Evolutionary conservation across 1,139 yeast genomes (phyloP), one percentile per base, ranked within the genome.

Genomic region (Diutina ranongensis): DNA sequence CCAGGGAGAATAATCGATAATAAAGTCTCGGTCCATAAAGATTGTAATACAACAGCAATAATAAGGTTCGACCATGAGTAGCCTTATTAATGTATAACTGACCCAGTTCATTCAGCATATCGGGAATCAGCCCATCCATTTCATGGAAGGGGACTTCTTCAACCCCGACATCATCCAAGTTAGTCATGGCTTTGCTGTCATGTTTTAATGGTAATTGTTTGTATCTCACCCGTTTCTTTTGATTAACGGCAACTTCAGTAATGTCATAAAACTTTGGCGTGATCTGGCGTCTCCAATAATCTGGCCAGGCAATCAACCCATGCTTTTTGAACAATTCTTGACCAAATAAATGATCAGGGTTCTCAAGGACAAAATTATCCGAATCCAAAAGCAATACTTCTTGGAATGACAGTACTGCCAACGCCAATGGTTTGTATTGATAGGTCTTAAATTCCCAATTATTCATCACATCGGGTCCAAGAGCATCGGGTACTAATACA

Each of bases 61-160:
- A 58, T 46, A 79, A 58, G 0, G 83, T 74, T 42, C 68, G 68
- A 40, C 67, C 60, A 49, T 78, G 84, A 28, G 59, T 57, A 2
- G 71, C 64, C 52, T 78, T 79, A 57, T 78, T 72, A 18, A 79
- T 68, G 49, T 79, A 52, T 38, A 80, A 57, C 75, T 77, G 77
- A 8, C 86, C 86, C 3, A 82, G 71, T 62, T 80, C 86, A 13
- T 78, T 70, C 1, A 82, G 64, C 7, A 84, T 83, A 54, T 79
- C 76, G 8, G 83, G 83, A 21, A 79, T 53, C 0, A 84, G 64
- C 12, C 78, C 78, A 51, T 72, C 74, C 45, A 76, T 67, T 54
- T 75, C 78, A 57, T 79, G 86, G 57, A 47, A 49, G 19, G 49
- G 34, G 1, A 48, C 41, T 2, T 41, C 46, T 9, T 27, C 22